Base-by-base conservation (phyloP, 495 filamentous ascomycete species). In the Talaromyces nanjingensis region DNA sequence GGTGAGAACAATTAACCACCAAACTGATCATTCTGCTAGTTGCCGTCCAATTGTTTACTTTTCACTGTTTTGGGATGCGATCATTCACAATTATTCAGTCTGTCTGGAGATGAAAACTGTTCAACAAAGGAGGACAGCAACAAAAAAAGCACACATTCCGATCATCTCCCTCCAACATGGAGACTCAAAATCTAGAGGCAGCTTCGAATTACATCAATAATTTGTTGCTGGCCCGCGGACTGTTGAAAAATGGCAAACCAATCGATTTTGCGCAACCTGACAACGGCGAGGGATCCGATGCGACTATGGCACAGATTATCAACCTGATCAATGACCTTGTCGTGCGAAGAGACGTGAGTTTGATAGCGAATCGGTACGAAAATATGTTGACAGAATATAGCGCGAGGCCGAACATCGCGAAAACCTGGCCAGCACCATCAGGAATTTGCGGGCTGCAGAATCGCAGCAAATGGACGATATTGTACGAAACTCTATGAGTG, bases 171-270 rank as follows among this genome's bases (percentile, higher is more conserved):
- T 22, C 47, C 56, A 73, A 67, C 71, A 94, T 94, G 86, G 92
- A 96, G 71, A 74, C 84, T 62, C 85, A 89, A 63, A 93, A 90
- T 76, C 79, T 97, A 54, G 85, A 89, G 67, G 91, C 91, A 63
- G 94, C 94, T 27, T 96, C 93, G 62, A 85, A 86, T 55, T 98
- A 98, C 76, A 89, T 98, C 77, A 98, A 98, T 79, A 97, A 97
- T 73, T 87, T 96, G 63, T 81, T 98, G 33, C 84, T 97, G 37
- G 91, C 93, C 4, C 87, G 94, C 47, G 94, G 94, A 20, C 81
- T 98, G 22, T 77, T 98, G 11, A 89, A 90, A 70, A 89, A 90
- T 86, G 90, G 91, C 67, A 82, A 85, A 63, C 83, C 83, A 33
- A 94, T 98, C 73, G 86, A 96, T 71, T 98, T 98, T 72, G 87